phyloP scores from a whole-genome alignment of 208 protist genomes.

The Angomonas deanei region DNA sequence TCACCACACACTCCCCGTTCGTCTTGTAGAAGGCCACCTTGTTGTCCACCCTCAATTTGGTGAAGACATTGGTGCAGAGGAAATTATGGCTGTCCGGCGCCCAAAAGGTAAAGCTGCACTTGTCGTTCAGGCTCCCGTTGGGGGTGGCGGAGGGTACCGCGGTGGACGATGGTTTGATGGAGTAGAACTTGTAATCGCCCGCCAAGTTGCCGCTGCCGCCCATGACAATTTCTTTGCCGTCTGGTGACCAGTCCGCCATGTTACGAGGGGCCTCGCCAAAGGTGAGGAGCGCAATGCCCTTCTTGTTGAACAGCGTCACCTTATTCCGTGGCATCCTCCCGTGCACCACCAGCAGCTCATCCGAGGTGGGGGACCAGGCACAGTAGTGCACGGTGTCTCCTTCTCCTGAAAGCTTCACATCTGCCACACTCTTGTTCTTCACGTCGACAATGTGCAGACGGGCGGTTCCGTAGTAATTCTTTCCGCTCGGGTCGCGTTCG shows the following conservation, averaged over 20 bases:
- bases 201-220: constrained; percentile 86
- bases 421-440: constrained; percentile 35
- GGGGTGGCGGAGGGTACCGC: constrained; percentile 18
- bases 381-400: constrained; percentile 87
- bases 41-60: constrained; percentile 80
- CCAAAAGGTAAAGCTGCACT: constrained; percentile 80
- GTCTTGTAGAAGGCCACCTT: constrained; percentile 72
- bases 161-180: not conserved
- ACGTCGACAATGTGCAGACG: constrained; percentile 77
- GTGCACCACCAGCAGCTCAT: constrained; percentile 87
- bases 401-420: constrained; percentile 60
- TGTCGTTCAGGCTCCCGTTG: constrained; percentile 78
- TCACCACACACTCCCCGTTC: constrained; percentile 66
- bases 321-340: constrained; percentile 88
- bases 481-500: constrained; percentile 76
- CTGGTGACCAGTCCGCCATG: constrained; percentile 68
- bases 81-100: constrained; percentile 80
- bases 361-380: constrained; percentile 59
- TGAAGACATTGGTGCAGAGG: constrained; percentile 77
- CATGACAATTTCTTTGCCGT: constrained; percentile 63
- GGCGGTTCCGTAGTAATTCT: constrained; percentile 89
- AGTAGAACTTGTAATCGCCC: constrained; percentile 82
- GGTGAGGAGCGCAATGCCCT: constrained; percentile 69
- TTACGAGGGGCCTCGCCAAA: constrained; percentile 86
- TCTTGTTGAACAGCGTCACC: constrained; percentile 80